Evolutionary conservation across 345 rosid species (phyloP).

Genomic region (Noccaea bulbosa): DNA sequence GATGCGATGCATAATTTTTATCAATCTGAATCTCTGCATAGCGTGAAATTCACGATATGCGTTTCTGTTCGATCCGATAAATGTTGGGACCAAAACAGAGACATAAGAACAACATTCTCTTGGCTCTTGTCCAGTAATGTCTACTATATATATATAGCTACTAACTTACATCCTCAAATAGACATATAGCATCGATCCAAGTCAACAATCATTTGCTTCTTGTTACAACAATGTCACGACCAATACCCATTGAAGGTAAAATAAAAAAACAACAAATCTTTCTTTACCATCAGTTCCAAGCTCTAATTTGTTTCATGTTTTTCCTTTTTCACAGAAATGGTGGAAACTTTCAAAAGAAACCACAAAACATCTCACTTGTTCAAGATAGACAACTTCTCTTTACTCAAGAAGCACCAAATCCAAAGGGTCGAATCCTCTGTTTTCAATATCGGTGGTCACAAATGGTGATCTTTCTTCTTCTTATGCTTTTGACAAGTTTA

Average conservation of each 20-base stretch:
- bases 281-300: conserved; percentile 7
- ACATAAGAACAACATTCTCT: neutral
- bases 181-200: neutral
- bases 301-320: neutral
- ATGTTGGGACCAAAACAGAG: neutral
- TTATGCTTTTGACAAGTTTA: conserved; percentile 4
- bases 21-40: conserved; percentile 12
- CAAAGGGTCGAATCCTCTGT: conserved; percentile 18
- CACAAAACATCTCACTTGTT: conserved; percentile 35
- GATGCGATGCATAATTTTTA: conserved; percentile 12
- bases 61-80: neutral
- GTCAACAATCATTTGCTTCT: neutral
- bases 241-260: conserved; percentile 34
- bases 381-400: conserved; percentile 46
- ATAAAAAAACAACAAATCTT: neutral
- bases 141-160: neutral
- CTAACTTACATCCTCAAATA: neutral
- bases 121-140: neutral
- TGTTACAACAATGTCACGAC: conserved; percentile 33
- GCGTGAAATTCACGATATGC: neutral
- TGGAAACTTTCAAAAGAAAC: conserved; percentile 8
- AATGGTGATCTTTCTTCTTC: conserved; percentile 9
- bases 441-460: conserved; percentile 25
- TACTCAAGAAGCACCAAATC: conserved; percentile 17
- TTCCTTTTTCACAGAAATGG: conserved; percentile 10